These are phyloP conservation scores for Boechera divaricarpa DNA, from an alignment of 345 rosid genomes.

Conservation along the genomic window DNA sequence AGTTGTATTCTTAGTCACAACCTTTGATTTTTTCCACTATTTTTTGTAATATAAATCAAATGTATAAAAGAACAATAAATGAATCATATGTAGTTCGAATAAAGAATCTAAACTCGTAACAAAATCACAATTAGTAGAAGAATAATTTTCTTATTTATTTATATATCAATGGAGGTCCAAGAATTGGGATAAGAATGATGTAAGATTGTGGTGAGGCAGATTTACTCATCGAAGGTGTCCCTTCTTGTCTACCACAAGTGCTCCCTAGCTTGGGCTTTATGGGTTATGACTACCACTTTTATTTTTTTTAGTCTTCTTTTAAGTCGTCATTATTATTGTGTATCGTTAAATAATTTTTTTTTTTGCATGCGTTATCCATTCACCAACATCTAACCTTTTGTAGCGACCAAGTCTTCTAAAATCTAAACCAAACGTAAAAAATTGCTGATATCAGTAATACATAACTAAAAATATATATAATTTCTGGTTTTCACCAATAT, in stretches of 20 bases:
- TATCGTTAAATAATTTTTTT: slow-evolving; percentile 16
- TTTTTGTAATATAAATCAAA: background rate
- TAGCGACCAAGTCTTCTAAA: slow-evolving; percentile 2
- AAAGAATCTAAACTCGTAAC: background rate
- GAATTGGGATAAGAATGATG: slow-evolving; percentile 32
- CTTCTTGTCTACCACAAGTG: slow-evolving; percentile 29
- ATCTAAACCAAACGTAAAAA: background rate
- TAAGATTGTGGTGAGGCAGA: slow-evolving; percentile 37
- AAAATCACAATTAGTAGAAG: slow-evolving; percentile 19
- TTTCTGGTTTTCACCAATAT: no score
- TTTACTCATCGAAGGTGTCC: slow-evolving; percentile 42
- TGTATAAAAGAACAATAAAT: background rate
- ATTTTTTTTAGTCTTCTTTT: slow-evolving; percentile 12
- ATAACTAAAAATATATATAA: no score
- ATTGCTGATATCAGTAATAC: no score
- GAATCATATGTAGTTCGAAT: background rate
- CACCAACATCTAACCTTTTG: background rate
- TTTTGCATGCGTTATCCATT: slow-evolving; percentile 41
- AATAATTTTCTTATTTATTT: background rate
- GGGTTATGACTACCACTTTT: slow-evolving; percentile 20
- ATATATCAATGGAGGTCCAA: slow-evolving; percentile 3
- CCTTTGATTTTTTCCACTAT: no score
- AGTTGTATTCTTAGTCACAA: no score
- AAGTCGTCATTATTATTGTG: slow-evolving; percentile 18
- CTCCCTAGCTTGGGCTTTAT: slow-evolving; percentile 28